These are phyloP conservation scores for Candida ortonii DNA, from an alignment of 805 yeast species.

Conservation along the genomic window DNA sequence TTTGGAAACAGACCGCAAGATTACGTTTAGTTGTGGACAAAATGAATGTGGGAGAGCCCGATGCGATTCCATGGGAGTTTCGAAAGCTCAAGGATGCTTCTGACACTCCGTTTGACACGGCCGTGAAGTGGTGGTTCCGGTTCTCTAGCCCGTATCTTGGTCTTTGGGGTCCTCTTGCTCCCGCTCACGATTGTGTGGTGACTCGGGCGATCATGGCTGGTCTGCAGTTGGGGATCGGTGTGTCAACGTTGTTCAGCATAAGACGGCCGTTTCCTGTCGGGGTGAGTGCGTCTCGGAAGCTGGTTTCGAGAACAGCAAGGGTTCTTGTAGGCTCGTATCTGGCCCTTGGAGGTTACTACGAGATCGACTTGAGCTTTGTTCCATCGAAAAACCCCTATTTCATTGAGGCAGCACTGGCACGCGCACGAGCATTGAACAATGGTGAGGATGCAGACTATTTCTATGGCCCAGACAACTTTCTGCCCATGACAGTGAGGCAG, in stretches of 20 bases:
- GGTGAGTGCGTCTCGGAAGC: background rate
- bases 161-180: slow-evolving; percentile 35
- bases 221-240: slow-evolving; percentile 27
- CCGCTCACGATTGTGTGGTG: slow-evolving; percentile 33
- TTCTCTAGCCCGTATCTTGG: slow-evolving; percentile 29
- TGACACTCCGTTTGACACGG: slow-evolving; percentile 20
- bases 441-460: slow-evolving; percentile 44
- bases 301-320: slow-evolving; percentile 4
- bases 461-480: slow-evolving; percentile 48
- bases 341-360: slow-evolving; percentile 22
- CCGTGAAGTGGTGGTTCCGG: slow-evolving; percentile 25
- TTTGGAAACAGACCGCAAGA: no score
- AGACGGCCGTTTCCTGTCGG: slow-evolving; percentile 1
- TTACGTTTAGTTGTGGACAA: slow-evolving; percentile 4
- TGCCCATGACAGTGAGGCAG: slow-evolving; percentile 40
- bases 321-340: slow-evolving; percentile 10
- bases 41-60: slow-evolving; percentile 5
- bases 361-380: slow-evolving; percentile 14
- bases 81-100: slow-evolving; percentile 26
- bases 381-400: slow-evolving; percentile 26
- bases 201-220: slow-evolving; percentile 27
- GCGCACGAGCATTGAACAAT: slow-evolving; percentile 29
- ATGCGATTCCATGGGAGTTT: slow-evolving; percentile 14
- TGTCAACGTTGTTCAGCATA: slow-evolving; percentile 12
- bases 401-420: slow-evolving; percentile 28